A percentile compares a stretch with the other conserved stretches of the same genome.
These are phyloP conservation scores for Kwoniella europaea DNA, from an alignment of 768 basidiomycete species.

Conservation along the genomic window DNA sequence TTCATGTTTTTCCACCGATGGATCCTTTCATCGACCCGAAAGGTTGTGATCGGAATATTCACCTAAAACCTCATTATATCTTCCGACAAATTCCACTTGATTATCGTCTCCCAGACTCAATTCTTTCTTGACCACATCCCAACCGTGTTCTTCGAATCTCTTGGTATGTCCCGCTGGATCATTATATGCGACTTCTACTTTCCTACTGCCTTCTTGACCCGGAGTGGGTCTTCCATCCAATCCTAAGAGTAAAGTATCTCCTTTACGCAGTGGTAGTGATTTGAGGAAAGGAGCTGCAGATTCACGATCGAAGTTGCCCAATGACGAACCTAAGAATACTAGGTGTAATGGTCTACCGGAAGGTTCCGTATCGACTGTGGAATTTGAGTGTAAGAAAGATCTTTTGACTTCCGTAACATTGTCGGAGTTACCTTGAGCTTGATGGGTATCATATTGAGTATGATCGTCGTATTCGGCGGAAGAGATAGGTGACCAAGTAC, in stretches of 20 bases:
- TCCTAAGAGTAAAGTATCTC: conserved; percentile 76
- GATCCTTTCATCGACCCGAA: too few relatives aligned
- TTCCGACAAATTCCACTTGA: conserved; percentile 50
- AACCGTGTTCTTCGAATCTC: conserved; percentile 84
- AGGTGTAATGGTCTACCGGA: conserved; percentile 70
- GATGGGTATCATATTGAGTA: neutral
- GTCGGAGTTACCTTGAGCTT: neutral
- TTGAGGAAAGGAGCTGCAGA: conserved; percentile 75
- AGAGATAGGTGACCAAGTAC: conserved; percentile 30
- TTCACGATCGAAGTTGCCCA: conserved; percentile 83
- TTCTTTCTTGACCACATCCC: conserved; percentile 69
- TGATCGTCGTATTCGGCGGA: conserved; percentile 1
- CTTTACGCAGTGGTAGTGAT: conserved; percentile 73
- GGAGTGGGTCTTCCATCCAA: conserved; percentile 20
- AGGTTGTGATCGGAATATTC: conserved; percentile 5
- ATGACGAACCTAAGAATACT: conserved; percentile 86
- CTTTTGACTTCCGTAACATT: neutral
- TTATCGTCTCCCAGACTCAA: conserved; percentile 62
- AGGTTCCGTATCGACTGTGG: neutral
- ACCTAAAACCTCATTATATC: conserved; percentile 52
- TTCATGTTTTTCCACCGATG: conserved; percentile 4
- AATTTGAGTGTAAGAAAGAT: neutral
- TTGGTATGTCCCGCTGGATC: conserved; percentile 68
- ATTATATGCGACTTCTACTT: conserved; percentile 37
- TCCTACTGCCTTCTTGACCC: conserved; percentile 11